Evolutionary conservation across 2,329 filamentous ascomycete species (phyloP), one percentile per base, ranked within the genome.

Genomic region (Penicillium verrucosum): DNA sequence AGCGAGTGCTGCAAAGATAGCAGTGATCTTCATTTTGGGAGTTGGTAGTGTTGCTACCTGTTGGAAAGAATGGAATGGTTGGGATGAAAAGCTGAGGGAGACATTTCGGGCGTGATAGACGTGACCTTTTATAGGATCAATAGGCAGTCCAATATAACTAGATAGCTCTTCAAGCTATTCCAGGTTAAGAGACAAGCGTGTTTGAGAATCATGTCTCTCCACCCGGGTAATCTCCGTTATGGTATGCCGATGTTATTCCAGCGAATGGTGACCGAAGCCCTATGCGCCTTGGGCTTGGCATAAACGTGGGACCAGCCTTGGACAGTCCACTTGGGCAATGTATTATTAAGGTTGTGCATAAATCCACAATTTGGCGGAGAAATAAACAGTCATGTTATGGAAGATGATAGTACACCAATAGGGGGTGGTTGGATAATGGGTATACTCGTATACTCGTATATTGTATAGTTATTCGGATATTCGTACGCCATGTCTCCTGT

Each of bases 1-100:
- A 44, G 61, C 64, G 30, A 66, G 54, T 27, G 64, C 61, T 56
- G 61, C 58, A 27, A 65, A 9, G 32, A 65, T 41, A 23, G 61
- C 57, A 41, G 52, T 47, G 23, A 55, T 59, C 51, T 62, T 64
- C 64, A 66, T 66, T 2, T 16, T 57, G 43, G 59, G 43, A 25
- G 8, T 16, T 30, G 44, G 21, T 42, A 23, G 14, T 12, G 14
- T 12, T 32, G 12, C 30, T 32, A 32, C 30, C 37, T 16, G 6
- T 23, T 12, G 18, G 8, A 10, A 18, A 21, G 43, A 51, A 40
- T 44, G 44, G 42, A 38, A 18, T 44, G 37, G 16, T 51, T 51
- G 23, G 21, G 41, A 60, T 29, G 51, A 34, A 46, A 23, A 32
- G 49, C 14, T 47, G 27, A 30, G 41, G 38, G 44, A 56, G n/a